Percentiles rank a stretch among this genome's conserved stretches.
phyloP scores from a whole-genome alignment of 1,139 yeast species.

The Blastobotrys illinoisensis region DNA sequence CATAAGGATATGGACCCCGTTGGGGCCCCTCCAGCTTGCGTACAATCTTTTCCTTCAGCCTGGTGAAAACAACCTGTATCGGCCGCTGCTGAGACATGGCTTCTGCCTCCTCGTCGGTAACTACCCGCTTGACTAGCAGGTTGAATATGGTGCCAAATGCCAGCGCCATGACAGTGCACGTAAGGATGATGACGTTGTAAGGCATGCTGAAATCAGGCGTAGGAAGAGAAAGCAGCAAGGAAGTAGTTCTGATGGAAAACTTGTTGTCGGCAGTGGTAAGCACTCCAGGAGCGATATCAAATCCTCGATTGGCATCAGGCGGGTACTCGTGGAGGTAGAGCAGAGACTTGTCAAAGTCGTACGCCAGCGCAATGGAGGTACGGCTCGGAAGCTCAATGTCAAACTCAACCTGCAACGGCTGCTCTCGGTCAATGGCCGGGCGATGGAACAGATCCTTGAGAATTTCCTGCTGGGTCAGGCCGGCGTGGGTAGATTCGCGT shows the following conservation, averaged over 20 bases:
- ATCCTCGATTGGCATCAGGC: constrained; percentile 98
- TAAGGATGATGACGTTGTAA: constrained; percentile 88
- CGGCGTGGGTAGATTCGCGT: constrained; percentile 14
- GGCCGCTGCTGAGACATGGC: constrained; percentile 19
- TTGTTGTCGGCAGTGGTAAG: constrained; percentile 41
- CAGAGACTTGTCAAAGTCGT: constrained; percentile 82
- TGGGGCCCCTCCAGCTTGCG: constrained; percentile 12
- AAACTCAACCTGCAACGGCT: constrained; percentile 82
- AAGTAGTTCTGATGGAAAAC: constrained; percentile 68
- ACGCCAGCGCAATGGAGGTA: constrained; percentile 57
- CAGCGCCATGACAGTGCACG: constrained; percentile 89
- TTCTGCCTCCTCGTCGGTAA: constrained; percentile 74
- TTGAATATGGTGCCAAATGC: constrained; percentile 87
- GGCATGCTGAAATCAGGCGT: constrained; percentile 99
- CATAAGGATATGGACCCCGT: constrained; percentile 23
- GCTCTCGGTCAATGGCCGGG: constrained; percentile 74
- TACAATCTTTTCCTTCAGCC: constrained; percentile 12
- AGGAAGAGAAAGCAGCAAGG: constrained; percentile 77
- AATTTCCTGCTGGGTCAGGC: constrained; percentile 24
- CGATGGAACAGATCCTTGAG: constrained; percentile 55
- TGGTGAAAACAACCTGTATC: constrained; percentile 15
- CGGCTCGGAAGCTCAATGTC: constrained; percentile 57
- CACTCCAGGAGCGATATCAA: constrained; percentile 83
- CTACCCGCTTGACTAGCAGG: constrained; percentile 64
- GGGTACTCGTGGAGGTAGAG: constrained; percentile 88